Percentiles rank a stretch among this genome's conserved stretches.
phyloP scores from a whole-genome alignment of 2,329 filamentous ascomycete genomes.

The Claviceps paspali region DNA sequence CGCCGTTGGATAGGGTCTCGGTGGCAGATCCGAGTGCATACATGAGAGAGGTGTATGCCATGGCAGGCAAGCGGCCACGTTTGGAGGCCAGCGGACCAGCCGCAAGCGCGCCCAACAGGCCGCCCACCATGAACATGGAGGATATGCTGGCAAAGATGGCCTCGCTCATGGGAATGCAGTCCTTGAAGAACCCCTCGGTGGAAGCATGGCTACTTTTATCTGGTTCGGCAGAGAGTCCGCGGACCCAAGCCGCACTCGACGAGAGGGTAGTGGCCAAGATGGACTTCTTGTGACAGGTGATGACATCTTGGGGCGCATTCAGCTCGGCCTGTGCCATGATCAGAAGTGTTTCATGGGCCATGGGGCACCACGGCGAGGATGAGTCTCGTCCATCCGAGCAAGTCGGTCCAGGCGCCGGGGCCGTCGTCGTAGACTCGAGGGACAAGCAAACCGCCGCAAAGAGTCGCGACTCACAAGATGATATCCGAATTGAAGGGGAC shows the following conservation, averaged over 20 bases:
- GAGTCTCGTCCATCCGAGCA: neutral
- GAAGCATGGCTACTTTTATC: slow-evolving; percentile 8
- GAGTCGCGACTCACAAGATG: slow-evolving; percentile 50
- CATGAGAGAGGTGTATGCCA: slow-evolving; percentile 62
- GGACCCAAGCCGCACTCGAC: slow-evolving; percentile 15
- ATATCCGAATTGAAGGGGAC: slow-evolving; percentile 87
- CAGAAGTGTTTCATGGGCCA: neutral
- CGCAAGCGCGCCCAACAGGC: slow-evolving; percentile 65
- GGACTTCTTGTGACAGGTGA: slow-evolving; percentile 59
- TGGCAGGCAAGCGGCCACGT: slow-evolving; percentile 59
- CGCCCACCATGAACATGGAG: slow-evolving; percentile 82
- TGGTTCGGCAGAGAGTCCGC: slow-evolving; percentile 10
- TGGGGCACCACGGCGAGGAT: neutral
- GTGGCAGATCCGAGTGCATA: slow-evolving; percentile 62
- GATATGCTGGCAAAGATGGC: slow-evolving; percentile 73
- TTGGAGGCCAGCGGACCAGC: slow-evolving; percentile 66
- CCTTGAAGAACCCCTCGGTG: slow-evolving; percentile 30
- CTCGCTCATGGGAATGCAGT: slow-evolving; percentile 80
- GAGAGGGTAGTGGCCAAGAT: no score
- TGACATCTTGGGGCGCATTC: slow-evolving; percentile 86
- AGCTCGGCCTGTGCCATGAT: slow-evolving; percentile 52
- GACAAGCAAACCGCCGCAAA: neutral
- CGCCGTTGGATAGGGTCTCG: slow-evolving; percentile 55
- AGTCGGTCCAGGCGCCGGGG: neutral
- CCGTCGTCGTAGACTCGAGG: neutral